A percentile compares a stretch with the other conserved stretches of the same genome.
Conservation (phyloP, 345 rosid species). For the Eutrema heterophyllum region DNA sequence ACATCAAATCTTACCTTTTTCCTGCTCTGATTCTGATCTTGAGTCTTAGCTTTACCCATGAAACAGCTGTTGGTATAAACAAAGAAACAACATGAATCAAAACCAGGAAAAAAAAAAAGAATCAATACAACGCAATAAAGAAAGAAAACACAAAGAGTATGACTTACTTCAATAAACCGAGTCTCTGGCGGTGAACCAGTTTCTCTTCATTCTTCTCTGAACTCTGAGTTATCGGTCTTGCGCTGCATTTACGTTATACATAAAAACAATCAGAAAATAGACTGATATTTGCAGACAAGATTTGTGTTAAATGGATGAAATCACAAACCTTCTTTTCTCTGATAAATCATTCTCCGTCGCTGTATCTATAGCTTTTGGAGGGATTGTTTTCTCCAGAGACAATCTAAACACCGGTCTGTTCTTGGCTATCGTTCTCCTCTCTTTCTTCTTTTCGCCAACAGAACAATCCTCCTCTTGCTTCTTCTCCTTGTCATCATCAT, state of each 20-base stretch:
- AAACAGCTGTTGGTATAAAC: constrained; percentile 14
- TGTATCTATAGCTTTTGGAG: constrained; percentile 8
- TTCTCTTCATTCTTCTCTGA: neutral
- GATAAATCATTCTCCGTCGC: neutral
- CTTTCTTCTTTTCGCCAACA: constrained; percentile 18
- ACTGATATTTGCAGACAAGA: neutral
- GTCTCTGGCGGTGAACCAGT: neutral
- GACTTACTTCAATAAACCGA: constrained; percentile 22
- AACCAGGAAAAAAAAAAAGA: neutral
- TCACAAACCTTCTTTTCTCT: constrained; percentile 26
- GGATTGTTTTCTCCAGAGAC: constrained; percentile 30
- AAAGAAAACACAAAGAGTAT: neutral
- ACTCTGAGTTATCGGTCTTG: constrained; percentile 7
- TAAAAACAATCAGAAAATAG: constrained; percentile 2
- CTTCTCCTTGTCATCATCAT: constrained; percentile 1
- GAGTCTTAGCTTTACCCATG: constrained; percentile 14
- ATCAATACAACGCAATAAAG: neutral
- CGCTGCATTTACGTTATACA: constrained; percentile 7
- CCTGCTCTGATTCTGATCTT: constrained; percentile 19
- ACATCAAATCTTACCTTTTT: neutral
- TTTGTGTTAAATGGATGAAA: neutral
- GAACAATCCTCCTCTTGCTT: constrained; percentile 1
- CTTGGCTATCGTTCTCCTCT: constrained; percentile 18
- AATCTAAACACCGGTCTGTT: constrained; percentile 34
- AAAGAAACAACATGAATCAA: constrained; percentile 12